These are phyloP conservation scores for Dendrobium catenatum DNA, from an alignment of 106 monocot species.

Conservation along the genomic window DNA sequence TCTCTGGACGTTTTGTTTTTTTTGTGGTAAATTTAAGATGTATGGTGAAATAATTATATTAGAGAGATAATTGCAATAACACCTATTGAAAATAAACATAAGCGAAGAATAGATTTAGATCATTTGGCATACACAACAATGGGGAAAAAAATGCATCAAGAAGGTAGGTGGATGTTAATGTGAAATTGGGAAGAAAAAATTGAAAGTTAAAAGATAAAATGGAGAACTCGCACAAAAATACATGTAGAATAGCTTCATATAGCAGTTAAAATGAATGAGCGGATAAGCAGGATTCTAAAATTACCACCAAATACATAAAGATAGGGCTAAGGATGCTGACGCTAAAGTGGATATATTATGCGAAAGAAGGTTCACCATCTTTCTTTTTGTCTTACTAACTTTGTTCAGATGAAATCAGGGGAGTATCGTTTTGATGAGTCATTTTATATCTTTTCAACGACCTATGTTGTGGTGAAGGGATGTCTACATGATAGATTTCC, in stretches of 20 bases:
- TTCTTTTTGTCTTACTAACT: not conserved
- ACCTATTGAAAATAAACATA: not conserved
- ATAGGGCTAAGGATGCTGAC: not conserved
- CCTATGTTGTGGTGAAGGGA: not conserved
- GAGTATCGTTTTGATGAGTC: not conserved
- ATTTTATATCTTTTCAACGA: not conserved
- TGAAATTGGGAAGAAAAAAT: not conserved
- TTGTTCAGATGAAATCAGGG: not conserved
- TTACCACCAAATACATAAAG: not conserved
- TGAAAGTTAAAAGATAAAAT: not conserved
- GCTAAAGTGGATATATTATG: not conserved
- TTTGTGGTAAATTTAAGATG: not conserved
- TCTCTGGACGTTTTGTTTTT: not conserved
- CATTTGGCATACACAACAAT: not conserved
- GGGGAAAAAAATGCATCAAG: not conserved
- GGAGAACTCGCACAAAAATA: not conserved
- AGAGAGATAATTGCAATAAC: not conserved
- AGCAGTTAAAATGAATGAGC: not conserved
- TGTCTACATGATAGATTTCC: not conserved
- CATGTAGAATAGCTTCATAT: not conserved
- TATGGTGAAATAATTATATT: not conserved
- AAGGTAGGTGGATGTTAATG: not conserved
- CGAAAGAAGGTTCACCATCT: not conserved
- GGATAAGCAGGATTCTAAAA: not conserved
- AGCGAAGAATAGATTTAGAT: not conserved